Percentiles rank a stretch among this genome's conserved stretches.
Evolutionary conservation across 768 basidiomycete species (phyloP).

Genomic region (Termitomyces sp.): DNA sequence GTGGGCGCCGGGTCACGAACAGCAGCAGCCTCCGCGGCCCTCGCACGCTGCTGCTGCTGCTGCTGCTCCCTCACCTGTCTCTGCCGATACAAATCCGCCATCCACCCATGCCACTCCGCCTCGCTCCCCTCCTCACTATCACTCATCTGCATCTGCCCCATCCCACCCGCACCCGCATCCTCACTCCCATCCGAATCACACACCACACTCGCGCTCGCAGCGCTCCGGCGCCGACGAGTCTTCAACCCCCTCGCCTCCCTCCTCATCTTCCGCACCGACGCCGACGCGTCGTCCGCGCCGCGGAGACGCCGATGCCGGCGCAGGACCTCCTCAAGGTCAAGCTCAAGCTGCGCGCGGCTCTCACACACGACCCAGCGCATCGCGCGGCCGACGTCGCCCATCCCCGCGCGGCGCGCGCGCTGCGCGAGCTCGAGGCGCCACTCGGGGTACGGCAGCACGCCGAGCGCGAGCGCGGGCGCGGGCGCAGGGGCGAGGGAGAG

Average conservation of each 20-base stretch:
- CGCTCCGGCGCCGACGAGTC: not conserved
- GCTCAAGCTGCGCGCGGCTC: conserved; percentile 8
- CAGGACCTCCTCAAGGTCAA: conserved; percentile 14
- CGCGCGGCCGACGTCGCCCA: conserved; percentile 51
- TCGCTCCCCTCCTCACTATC: conserved; percentile 46
- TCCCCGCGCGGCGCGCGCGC: conserved; percentile 49
- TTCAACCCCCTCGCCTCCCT: not conserved
- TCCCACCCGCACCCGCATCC: conserved; percentile 12
- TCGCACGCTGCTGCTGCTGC: not conserved
- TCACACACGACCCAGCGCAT: conserved; percentile 40
- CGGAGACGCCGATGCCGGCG: too few species aligned
- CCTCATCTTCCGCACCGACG: too few species aligned
- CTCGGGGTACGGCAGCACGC: conserved; percentile 56
- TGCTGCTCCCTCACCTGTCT: conserved; percentile 16
- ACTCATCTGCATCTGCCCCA: conserved; percentile 21
- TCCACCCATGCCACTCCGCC: conserved; percentile 65
- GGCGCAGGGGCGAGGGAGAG: not conserved
- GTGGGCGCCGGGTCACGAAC: not conserved
- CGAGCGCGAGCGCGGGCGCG: conserved; percentile 4
- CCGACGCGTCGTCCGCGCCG: too few species aligned
- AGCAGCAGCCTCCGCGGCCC: conserved; percentile 3
- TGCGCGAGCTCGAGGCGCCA: conserved; percentile 51
- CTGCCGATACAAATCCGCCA: conserved; percentile 43
- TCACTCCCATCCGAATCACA: conserved; percentile 19
- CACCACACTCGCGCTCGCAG: not conserved